Evolutionary conservation across 352 stramenopile species (phyloP), one percentile per base, ranked within the genome.

Genomic region (Globisporangium solare): DNA sequence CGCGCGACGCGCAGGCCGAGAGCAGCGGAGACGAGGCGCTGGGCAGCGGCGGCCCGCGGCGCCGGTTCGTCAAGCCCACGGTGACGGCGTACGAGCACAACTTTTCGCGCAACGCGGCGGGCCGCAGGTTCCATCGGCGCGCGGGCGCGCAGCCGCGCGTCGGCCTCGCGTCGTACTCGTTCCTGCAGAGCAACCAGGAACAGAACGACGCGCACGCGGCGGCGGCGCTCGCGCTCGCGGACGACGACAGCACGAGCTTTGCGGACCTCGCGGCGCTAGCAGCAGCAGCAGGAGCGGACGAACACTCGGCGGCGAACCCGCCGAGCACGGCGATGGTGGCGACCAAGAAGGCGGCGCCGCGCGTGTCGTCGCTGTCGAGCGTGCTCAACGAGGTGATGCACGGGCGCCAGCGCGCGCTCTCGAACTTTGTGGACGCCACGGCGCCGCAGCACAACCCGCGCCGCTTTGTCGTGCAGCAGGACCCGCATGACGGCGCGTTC

Each of bases 291-390:
- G 42, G 39, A 4, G 46, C 17, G 13, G 43, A 54, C 1, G 17
- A 37, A 3, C 37, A 21, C 7, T 18, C 21, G 21, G 15, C 18
- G n/a, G 42, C 40, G 32, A 57, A 35, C 47, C 27, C 5, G 13
- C 11, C 31, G 31, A 54, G 17, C 22, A 15, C 37, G 14, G 27
- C 57, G 54, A 2, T 53, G 42, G 22, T 51, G 40, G 14, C 47
- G 15, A 32, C 60, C 2, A 32, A 50, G 0, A 56, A 24, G 40
- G 40, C 42, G 11, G 35, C 49, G 20, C 57, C 64, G 6, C 54
- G 46, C 5, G 69, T 81, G n/a, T 85, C 74, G 13, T 85, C 74
- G 11, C 70, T 85, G 39, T 82, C 74, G 2, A 74, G 63, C 27
- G 74, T 76, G 17, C 46, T 85, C 7, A 74, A 67, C 5, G 70